These are phyloP conservation scores for Nemophila menziesii DNA, from an alignment of 257 asterid species.

Conservation along the genomic window DNA sequence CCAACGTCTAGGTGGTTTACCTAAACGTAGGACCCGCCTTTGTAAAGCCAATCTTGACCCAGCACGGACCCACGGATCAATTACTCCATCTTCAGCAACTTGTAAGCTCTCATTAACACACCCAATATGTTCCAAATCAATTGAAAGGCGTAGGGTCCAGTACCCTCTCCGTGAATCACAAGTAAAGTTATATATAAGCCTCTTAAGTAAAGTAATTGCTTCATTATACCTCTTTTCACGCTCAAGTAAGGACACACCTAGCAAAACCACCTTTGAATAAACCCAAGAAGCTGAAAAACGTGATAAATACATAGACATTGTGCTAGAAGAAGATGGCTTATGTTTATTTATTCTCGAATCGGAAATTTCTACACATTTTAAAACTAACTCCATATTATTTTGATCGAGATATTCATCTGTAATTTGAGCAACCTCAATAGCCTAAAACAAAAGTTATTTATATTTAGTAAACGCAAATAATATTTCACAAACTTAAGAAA, in stretches of 20 bases:
- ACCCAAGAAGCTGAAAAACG: constrained; percentile 73
- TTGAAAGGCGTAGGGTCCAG: constrained; percentile 80
- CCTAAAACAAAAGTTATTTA: constrained; percentile 53
- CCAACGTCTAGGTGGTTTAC: constrained; percentile 99
- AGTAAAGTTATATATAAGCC: constrained; percentile 38
- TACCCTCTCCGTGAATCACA: constrained; percentile 87
- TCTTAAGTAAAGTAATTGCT: constrained; percentile 61
- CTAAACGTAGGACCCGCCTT: constrained; percentile 66
- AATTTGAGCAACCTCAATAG: constrained; percentile 78
- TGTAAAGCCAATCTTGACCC: constrained; percentile 85
- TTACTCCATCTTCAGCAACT: constrained; percentile 72
- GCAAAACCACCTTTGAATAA: constrained; percentile 75
- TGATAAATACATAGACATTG: constrained; percentile 37
- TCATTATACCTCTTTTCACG: constrained; percentile 66
- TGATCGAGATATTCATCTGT: constrained; percentile 71
- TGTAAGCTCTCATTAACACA: constrained; percentile 65
- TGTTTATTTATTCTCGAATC: constrained; percentile 35
- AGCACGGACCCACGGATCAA: constrained; percentile 87
- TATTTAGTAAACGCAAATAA: constrained; percentile 8
- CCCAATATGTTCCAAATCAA: constrained; percentile 84
- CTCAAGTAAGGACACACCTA: constrained; percentile 87
- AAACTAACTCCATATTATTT: constrained; percentile 43
- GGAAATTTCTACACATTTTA: constrained; percentile 61
- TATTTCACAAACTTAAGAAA: background rate
- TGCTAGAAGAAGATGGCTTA: constrained; percentile 28